Evolutionary conservation across 208 protist species (phyloP).

Genomic region (Herpetomonas tarakana): DNA sequence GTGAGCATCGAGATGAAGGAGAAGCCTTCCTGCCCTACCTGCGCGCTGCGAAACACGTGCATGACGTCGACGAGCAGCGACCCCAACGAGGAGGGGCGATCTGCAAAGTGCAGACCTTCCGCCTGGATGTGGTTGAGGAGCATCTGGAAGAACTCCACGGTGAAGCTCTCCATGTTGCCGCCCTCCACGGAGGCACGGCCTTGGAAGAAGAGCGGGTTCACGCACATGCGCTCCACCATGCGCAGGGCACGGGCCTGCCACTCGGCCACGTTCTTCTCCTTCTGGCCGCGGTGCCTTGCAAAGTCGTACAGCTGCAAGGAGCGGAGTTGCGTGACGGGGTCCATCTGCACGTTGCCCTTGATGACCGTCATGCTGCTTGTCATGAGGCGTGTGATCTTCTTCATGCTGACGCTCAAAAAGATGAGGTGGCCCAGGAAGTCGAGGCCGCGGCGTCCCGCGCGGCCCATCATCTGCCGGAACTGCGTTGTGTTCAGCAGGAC

Average conservation of each 20-base stretch:
- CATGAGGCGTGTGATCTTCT: conserved; percentile 90
- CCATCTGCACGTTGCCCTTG: conserved; percentile 89
- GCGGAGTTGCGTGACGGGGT: conserved; percentile 80
- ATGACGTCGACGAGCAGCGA: conserved; percentile 73
- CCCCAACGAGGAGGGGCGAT: conserved; percentile 75
- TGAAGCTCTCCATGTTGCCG: conserved; percentile 76
- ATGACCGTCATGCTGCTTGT: conserved; percentile 90
- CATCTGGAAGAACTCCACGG: conserved; percentile 73
- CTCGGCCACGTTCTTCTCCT: conserved; percentile 43
- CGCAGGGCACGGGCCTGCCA: conserved; percentile 43
- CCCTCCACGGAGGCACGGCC: conserved; percentile 53
- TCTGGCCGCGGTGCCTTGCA: conserved; percentile 45
- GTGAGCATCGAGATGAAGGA: conserved; percentile 79
- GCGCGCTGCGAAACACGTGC: conserved; percentile 78
- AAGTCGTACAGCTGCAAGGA: conserved; percentile 83
- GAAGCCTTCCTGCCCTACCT: conserved; percentile 73
- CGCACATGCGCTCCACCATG: conserved; percentile 70
- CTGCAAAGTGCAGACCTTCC: conserved; percentile 77
- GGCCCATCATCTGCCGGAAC: conserved; percentile 95
- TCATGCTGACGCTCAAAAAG: conserved; percentile 89
- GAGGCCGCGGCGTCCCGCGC: conserved; percentile 94
- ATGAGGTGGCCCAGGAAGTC: conserved; percentile 93
- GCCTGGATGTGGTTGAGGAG: conserved; percentile 73
- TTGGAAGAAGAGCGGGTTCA: conserved; percentile 85
- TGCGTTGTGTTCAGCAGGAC: conserved; percentile 91